Conservation (phyloP, 208 protist genomes). For the Novymonas esmeraldas region DNA sequence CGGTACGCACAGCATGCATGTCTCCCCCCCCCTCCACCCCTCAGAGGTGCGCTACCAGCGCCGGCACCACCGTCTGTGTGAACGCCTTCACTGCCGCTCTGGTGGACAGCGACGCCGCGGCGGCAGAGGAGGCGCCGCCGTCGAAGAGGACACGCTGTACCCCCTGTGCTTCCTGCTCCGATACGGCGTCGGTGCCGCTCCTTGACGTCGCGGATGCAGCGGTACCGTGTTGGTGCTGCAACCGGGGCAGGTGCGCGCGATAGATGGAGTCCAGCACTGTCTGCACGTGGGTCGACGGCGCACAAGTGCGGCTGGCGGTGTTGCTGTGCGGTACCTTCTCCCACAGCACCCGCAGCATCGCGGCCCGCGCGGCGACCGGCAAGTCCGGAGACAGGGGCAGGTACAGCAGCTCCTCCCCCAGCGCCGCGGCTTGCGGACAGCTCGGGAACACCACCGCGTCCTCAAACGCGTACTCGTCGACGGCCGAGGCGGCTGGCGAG, state of each 20-base stretch:
- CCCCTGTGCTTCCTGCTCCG: conserved; percentile 7
- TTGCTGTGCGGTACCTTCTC: conserved; percentile 22
- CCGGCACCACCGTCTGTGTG: not conserved
- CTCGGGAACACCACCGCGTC: conserved; percentile 43
- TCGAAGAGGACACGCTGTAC: conserved; percentile 10
- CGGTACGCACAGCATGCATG: no score
- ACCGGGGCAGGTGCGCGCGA: conserved; percentile 1
- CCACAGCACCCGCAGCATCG: conserved; percentile 29
- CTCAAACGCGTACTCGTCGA: conserved; percentile 8
- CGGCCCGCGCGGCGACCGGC: conserved; percentile 6
- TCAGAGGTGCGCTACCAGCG: conserved; percentile 4
- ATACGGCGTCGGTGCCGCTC: not conserved
- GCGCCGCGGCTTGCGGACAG: conserved; percentile 32
- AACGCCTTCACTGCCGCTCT: not conserved
- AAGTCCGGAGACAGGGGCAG: conserved; percentile 40
- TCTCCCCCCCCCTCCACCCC: not conserved
- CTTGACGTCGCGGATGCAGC: not conserved
- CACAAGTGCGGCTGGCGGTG: not conserved
- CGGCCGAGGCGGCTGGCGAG: not conserved
- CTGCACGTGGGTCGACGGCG: conserved; percentile 4
- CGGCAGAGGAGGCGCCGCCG: not conserved
- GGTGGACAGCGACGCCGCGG: not conserved
- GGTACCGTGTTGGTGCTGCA: not conserved
- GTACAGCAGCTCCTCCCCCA: conserved; percentile 40
- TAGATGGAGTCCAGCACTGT: conserved; percentile 9